Evolutionary conservation across 441 rosid genomes (phyloP).

Genomic region (Arabidopsis lyrata): DNA sequence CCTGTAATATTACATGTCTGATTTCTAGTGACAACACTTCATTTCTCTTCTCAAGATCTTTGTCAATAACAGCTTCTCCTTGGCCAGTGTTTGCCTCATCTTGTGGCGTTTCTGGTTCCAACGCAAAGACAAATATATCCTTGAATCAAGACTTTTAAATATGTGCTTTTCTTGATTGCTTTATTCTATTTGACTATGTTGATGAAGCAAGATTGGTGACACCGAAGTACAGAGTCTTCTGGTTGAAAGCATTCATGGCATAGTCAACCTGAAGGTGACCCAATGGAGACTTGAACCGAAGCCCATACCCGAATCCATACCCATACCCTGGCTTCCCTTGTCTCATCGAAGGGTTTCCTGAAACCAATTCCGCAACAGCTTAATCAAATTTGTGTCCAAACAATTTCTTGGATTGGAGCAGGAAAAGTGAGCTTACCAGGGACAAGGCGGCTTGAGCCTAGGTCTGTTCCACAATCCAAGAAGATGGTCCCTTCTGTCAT

Average conservation of each 20-base stretch:
- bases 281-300: slow-evolving; percentile 78
- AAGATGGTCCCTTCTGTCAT: slow-evolving; percentile 81
- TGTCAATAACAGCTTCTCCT: slow-evolving; percentile 6
- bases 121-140: slow-evolving; percentile 18
- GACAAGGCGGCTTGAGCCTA: slow-evolving; percentile 88
- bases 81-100: neutral
- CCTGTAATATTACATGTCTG: slow-evolving; percentile 19
- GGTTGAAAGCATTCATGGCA: slow-evolving; percentile 87
- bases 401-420: neutral
- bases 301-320: slow-evolving; percentile 80
- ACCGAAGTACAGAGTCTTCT: slow-evolving; percentile 87
- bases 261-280: slow-evolving; percentile 87
- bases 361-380: slow-evolving; percentile 24
- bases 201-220: slow-evolving; percentile 70
- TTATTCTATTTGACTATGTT: slow-evolving; percentile 33
- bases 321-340: slow-evolving; percentile 93
- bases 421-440: slow-evolving; percentile 67
- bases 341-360: slow-evolving; percentile 91
- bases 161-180: slow-evolving; percentile 34
- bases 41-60: slow-evolving; percentile 2
- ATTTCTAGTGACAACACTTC: slow-evolving; percentile 24
- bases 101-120: slow-evolving; percentile 23
- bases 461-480: slow-evolving; percentile 92
- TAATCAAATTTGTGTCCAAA: neutral
- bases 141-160: slow-evolving; percentile 27